Percentiles rank a stretch among this genome's conserved stretches.
These are phyloP conservation scores for Ophiocordyceps robertsii DNA, from an alignment of 2,329 filamentous ascomycete species.

Conservation along the genomic window DNA sequence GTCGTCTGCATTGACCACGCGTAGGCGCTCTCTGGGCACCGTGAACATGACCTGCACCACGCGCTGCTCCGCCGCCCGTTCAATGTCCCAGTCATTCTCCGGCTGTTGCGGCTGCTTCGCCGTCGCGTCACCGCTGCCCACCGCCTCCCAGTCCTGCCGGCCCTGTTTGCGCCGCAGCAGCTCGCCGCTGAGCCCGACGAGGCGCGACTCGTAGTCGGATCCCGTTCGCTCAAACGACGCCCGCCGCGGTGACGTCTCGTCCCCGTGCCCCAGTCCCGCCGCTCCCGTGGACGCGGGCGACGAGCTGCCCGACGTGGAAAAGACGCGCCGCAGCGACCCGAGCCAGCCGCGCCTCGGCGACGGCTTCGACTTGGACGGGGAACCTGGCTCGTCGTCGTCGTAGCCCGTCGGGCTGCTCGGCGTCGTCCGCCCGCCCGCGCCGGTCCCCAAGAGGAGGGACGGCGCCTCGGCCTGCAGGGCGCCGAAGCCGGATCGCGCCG, in stretches of 20 bases:
- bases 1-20: conserved; percentile 77
- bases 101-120: conserved; percentile 15
- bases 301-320: conserved; percentile 28
- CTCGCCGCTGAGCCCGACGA: conserved; percentile 31
- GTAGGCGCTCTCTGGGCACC: conserved; percentile 69
- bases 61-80: conserved; percentile 55
- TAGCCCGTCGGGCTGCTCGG: conserved; percentile 4
- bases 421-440: conserved; percentile 10
- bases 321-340: conserved; percentile 52
- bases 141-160: conserved; percentile 37
- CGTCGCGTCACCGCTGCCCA: conserved; percentile 7
- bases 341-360: conserved; percentile 47
- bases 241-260: conserved; percentile 7
- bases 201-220: conserved; percentile 29
- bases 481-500: conserved; percentile 38
- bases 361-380: conserved; percentile 42
- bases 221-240: conserved; percentile 7
- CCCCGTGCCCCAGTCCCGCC: not conserved
- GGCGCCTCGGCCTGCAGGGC: conserved; percentile 40
- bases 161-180: conserved; percentile 42
- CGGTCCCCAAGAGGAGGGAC: conserved; percentile 17
- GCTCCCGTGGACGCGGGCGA: not conserved
- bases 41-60: conserved; percentile 85
- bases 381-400: conserved; percentile 26
- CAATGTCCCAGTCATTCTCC: conserved; percentile 64